A percentile compares a stretch with the other conserved stretches of the same genome.
These are phyloP conservation scores for Sporothrix mexicana DNA, from an alignment of 2,329 filamentous ascomycete species.

Conservation along the genomic window DNA sequence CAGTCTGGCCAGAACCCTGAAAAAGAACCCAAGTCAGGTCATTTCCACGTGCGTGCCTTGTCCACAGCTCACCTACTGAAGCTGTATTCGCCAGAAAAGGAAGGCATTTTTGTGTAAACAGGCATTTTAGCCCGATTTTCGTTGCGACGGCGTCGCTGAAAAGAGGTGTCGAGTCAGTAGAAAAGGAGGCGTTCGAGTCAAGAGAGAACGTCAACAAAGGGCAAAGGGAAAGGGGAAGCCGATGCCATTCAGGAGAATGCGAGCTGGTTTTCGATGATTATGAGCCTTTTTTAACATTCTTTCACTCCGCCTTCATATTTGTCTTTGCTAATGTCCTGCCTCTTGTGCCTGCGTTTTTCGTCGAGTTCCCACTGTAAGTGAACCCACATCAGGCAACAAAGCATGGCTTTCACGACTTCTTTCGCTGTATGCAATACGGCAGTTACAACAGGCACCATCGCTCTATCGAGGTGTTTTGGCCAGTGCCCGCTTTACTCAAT, in stretches of 20 bases:
- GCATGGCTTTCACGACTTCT: too few species aligned
- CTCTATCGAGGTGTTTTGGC: not conserved
- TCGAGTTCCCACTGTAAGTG: not conserved
- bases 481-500: not conserved
- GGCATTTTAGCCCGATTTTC: not conserved
- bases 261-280: not conserved
- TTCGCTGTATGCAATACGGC: not conserved
- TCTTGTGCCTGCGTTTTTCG: not conserved
- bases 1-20: not conserved
- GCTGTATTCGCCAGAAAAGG: not conserved
- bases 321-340: not conserved
- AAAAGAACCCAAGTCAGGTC: not conserved
- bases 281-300: not conserved
- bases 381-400: not conserved
- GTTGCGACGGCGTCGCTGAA: conserved; percentile 5
- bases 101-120: not conserved
- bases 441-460: not conserved
- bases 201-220: not conserved
- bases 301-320: not conserved
- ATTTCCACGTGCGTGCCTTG: conserved; percentile 8
- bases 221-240: not conserved
- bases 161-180: not conserved
- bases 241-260: not conserved
- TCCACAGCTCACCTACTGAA: not conserved
- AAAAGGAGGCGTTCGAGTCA: not conserved